These are phyloP conservation scores for Panicum hallii DNA, from an alignment of 202 grass and related monocot genomes.

Conservation along the genomic window DNA sequence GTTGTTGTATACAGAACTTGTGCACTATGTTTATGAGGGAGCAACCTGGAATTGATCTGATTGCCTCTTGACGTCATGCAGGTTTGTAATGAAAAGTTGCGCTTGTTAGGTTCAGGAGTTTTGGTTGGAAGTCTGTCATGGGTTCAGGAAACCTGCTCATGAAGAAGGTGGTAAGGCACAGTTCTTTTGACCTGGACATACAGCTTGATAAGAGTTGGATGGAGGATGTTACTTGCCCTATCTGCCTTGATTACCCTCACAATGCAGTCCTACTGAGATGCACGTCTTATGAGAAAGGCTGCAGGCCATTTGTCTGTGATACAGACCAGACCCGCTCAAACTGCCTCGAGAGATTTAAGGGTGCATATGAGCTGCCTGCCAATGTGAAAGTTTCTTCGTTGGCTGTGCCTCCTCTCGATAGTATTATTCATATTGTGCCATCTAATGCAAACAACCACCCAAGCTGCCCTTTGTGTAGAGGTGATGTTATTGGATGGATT, in stretches of 20 bases:
- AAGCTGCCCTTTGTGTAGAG: slow-evolving; percentile 79
- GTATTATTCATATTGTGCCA: slow-evolving; percentile 74
- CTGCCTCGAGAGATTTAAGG: slow-evolving; percentile 89
- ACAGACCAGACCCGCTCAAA: slow-evolving; percentile 93
- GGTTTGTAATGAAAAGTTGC: slow-evolving; percentile 50
- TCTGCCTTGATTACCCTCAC: slow-evolving; percentile 92
- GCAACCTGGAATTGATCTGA: neutral
- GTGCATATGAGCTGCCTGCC: slow-evolving; percentile 71
- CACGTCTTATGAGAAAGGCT: slow-evolving; percentile 85
- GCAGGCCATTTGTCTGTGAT: slow-evolving; percentile 89
- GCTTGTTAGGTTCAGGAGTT: slow-evolving; percentile 1
- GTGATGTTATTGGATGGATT: slow-evolving; percentile 89
- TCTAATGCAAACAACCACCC: slow-evolving; percentile 71
- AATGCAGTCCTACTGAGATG: slow-evolving; percentile 86
- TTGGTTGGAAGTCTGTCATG: slow-evolving; percentile 31
- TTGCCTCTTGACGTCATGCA: slow-evolving; percentile 35
- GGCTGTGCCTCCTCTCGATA: slow-evolving; percentile 59
- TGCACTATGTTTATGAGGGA: neutral
- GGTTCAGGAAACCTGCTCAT: slow-evolving; percentile 58
- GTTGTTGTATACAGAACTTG: neutral
- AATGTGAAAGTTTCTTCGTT: slow-evolving; percentile 63
- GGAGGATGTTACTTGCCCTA: slow-evolving; percentile 86
- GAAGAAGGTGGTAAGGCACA: slow-evolving; percentile 57
- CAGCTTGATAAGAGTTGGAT: slow-evolving; percentile 71
- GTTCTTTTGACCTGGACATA: slow-evolving; percentile 68